phyloP scores from a whole-genome alignment of 306 rosid species.

The cucumber (Cucumis sativus) region DNA sequence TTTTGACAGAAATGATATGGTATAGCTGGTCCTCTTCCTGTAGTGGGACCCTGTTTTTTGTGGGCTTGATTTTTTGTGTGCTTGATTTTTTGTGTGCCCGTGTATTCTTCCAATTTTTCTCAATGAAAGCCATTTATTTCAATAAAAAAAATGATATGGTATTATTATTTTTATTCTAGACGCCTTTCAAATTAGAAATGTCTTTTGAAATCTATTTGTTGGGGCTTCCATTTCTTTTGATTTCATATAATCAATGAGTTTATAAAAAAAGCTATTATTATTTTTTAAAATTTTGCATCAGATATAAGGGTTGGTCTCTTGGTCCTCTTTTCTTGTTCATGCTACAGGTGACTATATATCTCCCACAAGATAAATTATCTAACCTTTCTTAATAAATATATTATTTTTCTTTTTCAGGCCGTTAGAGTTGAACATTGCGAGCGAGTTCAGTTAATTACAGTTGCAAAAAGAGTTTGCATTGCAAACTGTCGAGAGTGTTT shows the following conservation, averaged over 20 bases:
- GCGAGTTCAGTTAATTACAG: constrained; percentile 92
- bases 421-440: constrained; percentile 96
- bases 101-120: too few relatives aligned
- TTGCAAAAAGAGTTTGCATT: constrained; percentile 80
- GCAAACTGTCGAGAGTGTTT: constrained; percentile 96
- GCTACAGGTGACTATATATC: constrained; percentile 3
- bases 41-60: too few relatives aligned
- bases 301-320: not conserved
- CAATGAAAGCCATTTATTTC: too few relatives aligned
- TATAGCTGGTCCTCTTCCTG: too few relatives aligned
- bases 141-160: not conserved
- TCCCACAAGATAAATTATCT: not conserved
- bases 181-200: too few relatives aligned
- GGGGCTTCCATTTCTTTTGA: too few relatives aligned
- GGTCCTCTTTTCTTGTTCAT: not conserved
- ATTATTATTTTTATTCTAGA: not conserved
- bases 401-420: constrained; percentile 55
- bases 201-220: too few relatives aligned
- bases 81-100: too few relatives aligned
- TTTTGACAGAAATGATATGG: not conserved
- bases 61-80: too few relatives aligned
- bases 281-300: not conserved
- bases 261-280: not conserved
- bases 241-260: too few relatives aligned
- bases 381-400: not conserved